These are phyloP conservation scores for Candida rishiriensis DNA, from an alignment of 805 yeast genomes.

Conservation along the genomic window DNA sequence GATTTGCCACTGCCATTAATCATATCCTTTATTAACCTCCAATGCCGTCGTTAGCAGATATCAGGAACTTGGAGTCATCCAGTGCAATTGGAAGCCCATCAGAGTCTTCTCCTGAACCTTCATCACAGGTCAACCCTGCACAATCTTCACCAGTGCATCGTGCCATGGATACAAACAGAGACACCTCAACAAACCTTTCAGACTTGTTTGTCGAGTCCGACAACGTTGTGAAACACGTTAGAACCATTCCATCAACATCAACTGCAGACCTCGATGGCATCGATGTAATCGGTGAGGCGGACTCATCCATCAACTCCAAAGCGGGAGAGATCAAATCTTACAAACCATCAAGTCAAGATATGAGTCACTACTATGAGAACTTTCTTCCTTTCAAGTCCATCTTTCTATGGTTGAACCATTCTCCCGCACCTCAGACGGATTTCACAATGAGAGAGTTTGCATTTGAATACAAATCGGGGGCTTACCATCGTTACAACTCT, in stretches of 20 bases:
- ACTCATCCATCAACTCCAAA: background rate
- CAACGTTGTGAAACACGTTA: too few relatives aligned
- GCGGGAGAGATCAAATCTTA: conserved; percentile 6
- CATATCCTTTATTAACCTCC: too few relatives aligned
- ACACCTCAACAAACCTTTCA: background rate
- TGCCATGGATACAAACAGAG: background rate
- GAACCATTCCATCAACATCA: background rate
- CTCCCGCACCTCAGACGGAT: conserved; percentile 67
- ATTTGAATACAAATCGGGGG: conserved; percentile 81
- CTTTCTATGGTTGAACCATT: conserved; percentile 89
- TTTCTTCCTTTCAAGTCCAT: conserved; percentile 72
- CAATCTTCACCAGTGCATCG: conserved; percentile 9
- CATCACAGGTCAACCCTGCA: conserved; percentile 17
- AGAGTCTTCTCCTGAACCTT: conserved; percentile 16
- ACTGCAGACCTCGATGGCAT: background rate
- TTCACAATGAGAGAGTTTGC: conserved; percentile 93
- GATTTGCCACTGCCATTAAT: too few relatives aligned
- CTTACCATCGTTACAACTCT: conserved; percentile 86
- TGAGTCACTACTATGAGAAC: conserved; percentile 65
- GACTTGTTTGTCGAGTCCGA: background rate
- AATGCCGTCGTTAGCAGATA: too few relatives aligned
- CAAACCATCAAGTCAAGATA: conserved; percentile 51
- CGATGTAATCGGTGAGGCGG: background rate
- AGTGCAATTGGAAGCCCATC: background rate
- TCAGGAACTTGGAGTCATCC: background rate